Percentiles rank a stretch among this genome's conserved stretches.
These are phyloP conservation scores for Chrysosporium keratinophilum DNA, from an alignment of 2,329 filamentous ascomycete genomes.

Conservation along the genomic window DNA sequence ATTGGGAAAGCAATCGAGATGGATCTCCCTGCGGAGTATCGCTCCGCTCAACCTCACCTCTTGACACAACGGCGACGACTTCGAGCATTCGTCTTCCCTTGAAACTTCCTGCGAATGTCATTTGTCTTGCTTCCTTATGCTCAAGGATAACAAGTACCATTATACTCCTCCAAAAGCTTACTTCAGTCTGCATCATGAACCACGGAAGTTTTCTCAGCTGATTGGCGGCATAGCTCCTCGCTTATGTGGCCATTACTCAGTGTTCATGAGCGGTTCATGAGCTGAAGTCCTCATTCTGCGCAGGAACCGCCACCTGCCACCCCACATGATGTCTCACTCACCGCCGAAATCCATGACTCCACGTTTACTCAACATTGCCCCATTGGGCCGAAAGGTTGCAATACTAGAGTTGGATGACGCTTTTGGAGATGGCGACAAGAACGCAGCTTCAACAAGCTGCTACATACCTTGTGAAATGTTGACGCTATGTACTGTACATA, in stretches of 20 bases:
- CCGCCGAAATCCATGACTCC: slow-evolving; percentile 6
- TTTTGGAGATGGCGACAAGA: neutral
- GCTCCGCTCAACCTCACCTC: neutral
- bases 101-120: too few species aligned
- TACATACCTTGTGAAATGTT: too few species aligned
- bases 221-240: neutral
- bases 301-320: neutral
- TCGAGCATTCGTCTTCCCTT: too few species aligned
- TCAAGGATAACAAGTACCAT: too few species aligned
- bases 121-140: too few species aligned
- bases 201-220: neutral
- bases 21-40: too few species aligned
- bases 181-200: neutral
- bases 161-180: too few species aligned
- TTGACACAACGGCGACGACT: too few species aligned
- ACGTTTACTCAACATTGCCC: neutral
- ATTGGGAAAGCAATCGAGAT: too few species aligned
- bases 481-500: neutral
- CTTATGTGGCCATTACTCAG: neutral
- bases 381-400: neutral
- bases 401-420: neutral
- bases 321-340: neutral
- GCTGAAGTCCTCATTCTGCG: neutral
- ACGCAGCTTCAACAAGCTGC: too few species aligned
- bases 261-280: neutral